These are phyloP conservation scores for Fusarium sacchari DNA, from an alignment of 2,329 filamentous ascomycete genomes.

Conservation along the genomic window DNA sequence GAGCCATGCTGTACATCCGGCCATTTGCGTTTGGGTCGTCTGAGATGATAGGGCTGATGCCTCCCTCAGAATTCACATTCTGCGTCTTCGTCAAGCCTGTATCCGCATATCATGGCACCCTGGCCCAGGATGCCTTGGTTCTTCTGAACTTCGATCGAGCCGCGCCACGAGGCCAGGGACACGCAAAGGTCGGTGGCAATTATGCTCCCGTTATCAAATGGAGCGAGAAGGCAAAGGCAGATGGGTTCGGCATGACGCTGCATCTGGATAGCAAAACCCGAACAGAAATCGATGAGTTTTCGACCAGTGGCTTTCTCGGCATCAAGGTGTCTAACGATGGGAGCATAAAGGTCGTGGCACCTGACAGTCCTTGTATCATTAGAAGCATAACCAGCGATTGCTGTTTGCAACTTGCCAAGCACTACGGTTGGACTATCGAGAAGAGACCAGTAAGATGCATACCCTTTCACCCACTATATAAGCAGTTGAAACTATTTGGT, in stretches of 20 bases:
- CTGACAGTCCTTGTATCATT: neutral
- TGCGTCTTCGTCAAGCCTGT: neutral
- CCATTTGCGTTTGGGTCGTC: neutral
- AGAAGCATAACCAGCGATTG: neutral
- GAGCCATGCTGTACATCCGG: neutral
- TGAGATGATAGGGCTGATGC: neutral
- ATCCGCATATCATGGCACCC: neutral
- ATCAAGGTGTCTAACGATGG: neutral
- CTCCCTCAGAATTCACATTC: neutral
- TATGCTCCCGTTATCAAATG: neutral
- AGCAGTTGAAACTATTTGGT: too few relatives aligned
- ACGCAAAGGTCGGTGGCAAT: neutral
- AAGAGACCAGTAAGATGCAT: neutral
- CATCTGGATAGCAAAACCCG: neutral
- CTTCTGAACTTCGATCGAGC: neutral
- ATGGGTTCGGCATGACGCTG: neutral
- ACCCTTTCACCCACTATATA: neutral
- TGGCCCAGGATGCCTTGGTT: neutral
- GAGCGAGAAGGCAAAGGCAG: neutral
- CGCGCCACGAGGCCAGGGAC: neutral
- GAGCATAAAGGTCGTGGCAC: neutral
- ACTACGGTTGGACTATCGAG: neutral
- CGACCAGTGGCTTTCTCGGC: neutral
- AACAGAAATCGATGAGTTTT: neutral
- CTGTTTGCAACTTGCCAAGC: neutral